Evolutionary conservation across 345 rosid genomes (phyloP), one percentile per base, ranked within the genome.

Genomic region (Aethionema arabicum): DNA sequence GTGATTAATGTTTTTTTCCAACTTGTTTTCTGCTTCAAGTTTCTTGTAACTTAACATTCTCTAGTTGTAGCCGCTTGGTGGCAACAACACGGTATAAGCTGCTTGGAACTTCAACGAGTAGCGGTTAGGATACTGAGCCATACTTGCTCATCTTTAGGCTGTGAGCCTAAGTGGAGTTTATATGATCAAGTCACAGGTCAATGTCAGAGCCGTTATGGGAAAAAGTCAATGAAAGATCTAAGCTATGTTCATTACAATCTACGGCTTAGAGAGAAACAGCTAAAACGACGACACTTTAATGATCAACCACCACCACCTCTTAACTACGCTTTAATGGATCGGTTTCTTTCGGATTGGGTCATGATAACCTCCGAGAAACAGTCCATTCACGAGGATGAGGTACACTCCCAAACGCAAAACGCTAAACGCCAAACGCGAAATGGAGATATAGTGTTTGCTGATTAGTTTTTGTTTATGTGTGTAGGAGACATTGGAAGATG

Each of bases 101-200:
- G 96, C 85, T 79, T 80, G 69, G 93, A 92, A 65, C 89, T 92
- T 35, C 97, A 85, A 64, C 77, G 80, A 56, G 85, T 92, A 32
- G 98, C 96, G 11, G 73, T 89, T 57, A 81, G 90, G 59, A 80
- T 92, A 74, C 76, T 92, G 63, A 92, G 97, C 77, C 98, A 91
- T 76, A 81, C 86, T 0, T 84, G 96, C 68, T 85, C 91, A 0
- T 85, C 91, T 40, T 21, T 84, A 32, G 90, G 86, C 45, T 91
- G 95, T 48, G 86, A 88, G 61, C 88, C 85, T 60, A 76, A 79
- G 52, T 84, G 91, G 91, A 85, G 97, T 42, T 57, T 75, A 31
- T 74, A 80, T 12, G 96, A 87, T 63, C 86, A 75, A 69, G 75
- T 81, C 21, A 80, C 77, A 60, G 61, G 74, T 70, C 79, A 74